Conservation (phyloP, 116 monocot genomes). For the Iris pallida region DNA sequence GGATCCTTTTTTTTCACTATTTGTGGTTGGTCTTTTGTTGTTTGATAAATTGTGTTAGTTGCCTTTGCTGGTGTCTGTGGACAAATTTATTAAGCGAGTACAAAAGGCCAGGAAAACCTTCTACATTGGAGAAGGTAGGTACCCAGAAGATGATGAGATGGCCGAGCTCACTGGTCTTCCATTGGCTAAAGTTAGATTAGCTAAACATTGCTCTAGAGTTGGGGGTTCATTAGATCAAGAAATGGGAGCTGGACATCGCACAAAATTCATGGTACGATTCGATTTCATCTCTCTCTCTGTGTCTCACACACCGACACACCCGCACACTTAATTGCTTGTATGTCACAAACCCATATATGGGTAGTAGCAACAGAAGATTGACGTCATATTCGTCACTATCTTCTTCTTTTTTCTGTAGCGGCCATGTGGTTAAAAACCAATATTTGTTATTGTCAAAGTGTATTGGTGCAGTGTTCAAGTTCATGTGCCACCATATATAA, state of each 20-base stretch:
- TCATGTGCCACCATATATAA: too few relatives aligned
- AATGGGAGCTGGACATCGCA: conserved; percentile 23
- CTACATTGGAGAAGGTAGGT: conserved; percentile 23
- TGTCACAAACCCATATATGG: too few relatives aligned
- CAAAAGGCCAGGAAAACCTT: conserved; percentile 36
- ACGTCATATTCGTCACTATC: too few relatives aligned
- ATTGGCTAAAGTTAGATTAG: conserved; percentile 53
- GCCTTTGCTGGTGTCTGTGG: conserved; percentile 44
- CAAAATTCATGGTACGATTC: conserved; percentile 42
- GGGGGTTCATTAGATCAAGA: conserved; percentile 40
- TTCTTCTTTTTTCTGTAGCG: too few relatives aligned
- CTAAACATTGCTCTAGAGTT: conserved; percentile 45
- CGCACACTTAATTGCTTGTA: too few relatives aligned
- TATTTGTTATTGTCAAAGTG: too few relatives aligned
- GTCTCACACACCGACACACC: too few relatives aligned
- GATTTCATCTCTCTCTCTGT: too few relatives aligned
- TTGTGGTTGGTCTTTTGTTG: too few relatives aligned
- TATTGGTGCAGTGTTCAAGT: too few relatives aligned
- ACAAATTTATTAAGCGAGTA: conserved; percentile 44
- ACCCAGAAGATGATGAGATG: conserved; percentile 51
- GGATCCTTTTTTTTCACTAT: background rate
- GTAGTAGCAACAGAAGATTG: too few relatives aligned
- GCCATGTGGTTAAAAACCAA: too few relatives aligned
- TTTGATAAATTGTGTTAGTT: background rate
- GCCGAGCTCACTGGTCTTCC: conserved; percentile 54